phyloP scores from a whole-genome alignment of 768 basidiomycete genomes.

The Macrolepiota dolichaula region DNA sequence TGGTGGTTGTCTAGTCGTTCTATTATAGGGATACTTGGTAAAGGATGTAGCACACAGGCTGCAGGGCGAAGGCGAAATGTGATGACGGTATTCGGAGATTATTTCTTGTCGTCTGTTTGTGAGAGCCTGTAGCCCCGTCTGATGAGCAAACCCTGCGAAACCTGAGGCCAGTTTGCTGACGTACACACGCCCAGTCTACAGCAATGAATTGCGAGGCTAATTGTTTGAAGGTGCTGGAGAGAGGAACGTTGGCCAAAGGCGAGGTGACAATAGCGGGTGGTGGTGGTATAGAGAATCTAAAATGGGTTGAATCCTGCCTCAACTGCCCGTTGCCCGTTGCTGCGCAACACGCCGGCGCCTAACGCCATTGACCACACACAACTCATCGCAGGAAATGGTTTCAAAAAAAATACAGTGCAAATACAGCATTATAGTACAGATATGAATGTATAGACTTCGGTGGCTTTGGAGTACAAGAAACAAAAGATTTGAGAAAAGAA shows the following conservation, averaged over 20 bases:
- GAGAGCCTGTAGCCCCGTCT: background rate
- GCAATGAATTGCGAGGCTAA: constrained; percentile 12
- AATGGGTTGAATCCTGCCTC: background rate
- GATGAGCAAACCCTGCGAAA: background rate
- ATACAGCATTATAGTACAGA: too few relatives aligned
- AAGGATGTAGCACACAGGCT: background rate
- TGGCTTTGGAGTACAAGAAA: too few relatives aligned
- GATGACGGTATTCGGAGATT: background rate
- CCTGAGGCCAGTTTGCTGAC: background rate
- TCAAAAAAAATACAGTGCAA: too few relatives aligned
- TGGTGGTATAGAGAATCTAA: background rate
- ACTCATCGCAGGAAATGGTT: too few relatives aligned
- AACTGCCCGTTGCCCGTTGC: background rate
- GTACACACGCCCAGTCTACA: constrained; percentile 29
- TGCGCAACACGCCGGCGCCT: background rate
- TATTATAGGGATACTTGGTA: background rate
- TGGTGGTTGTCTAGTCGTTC: constrained; percentile 7
- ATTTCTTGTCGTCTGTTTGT: background rate
- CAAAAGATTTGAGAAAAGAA: too few relatives aligned
- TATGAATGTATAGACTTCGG: too few relatives aligned
- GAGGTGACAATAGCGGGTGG: background rate
- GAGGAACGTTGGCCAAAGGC: background rate
- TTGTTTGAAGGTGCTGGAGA: background rate
- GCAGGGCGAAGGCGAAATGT: background rate
- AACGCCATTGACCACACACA: too few relatives aligned